Conservation (phyloP, 108 stramenopile genomes). For the Nannochloropsis gaditana region DNA sequence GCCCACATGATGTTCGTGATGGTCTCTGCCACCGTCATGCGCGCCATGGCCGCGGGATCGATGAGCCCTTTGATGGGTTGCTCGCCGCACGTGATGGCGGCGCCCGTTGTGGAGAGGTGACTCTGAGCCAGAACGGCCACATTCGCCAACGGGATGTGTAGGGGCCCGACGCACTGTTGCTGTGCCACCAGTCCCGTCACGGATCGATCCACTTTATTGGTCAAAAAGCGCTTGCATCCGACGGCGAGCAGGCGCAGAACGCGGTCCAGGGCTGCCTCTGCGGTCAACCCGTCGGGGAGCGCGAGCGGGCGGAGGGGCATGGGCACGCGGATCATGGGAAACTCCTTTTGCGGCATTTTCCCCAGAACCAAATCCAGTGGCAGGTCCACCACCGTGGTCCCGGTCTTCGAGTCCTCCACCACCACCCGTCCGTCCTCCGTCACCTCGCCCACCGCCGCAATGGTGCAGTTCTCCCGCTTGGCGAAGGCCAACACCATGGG, state of each 20-base stretch:
- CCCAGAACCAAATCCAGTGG: slow-evolving; percentile 91
- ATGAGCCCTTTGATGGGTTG: slow-evolving; percentile 94
- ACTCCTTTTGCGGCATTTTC: slow-evolving; percentile 98
- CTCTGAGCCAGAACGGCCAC: slow-evolving; percentile 88
- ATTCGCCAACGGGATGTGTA: slow-evolving; percentile 87
- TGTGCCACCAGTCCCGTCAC: slow-evolving; percentile 97
- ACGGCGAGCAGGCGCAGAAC: slow-evolving; percentile 85
- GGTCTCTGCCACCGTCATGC: slow-evolving; percentile 93
- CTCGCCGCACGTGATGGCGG: slow-evolving; percentile 92
- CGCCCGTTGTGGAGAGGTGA: slow-evolving; percentile 86
- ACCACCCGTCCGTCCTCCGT: slow-evolving; percentile 84
- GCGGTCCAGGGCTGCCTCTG: slow-evolving; percentile 61
- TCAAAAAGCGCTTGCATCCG: slow-evolving; percentile 96
- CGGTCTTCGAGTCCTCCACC: slow-evolving; percentile 78
- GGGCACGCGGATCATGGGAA: slow-evolving; percentile 39
- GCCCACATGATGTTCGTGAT: slow-evolving; percentile 99
- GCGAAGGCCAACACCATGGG: slow-evolving; percentile 76
- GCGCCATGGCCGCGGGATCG: slow-evolving; percentile 84
- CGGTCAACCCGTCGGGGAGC: slow-evolving; percentile 65
- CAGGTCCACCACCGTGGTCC: slow-evolving; percentile 88
- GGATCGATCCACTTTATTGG: slow-evolving; percentile 97
- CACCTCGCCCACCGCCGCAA: slow-evolving; percentile 72
- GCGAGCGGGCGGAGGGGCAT: slow-evolving; percentile 38
- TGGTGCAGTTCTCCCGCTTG: slow-evolving; percentile 86
- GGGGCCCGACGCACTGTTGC: slow-evolving; percentile 98